Evolutionary conservation across 2,329 filamentous ascomycete species (phyloP).

Genomic region (Ramichloridium luteum): DNA sequence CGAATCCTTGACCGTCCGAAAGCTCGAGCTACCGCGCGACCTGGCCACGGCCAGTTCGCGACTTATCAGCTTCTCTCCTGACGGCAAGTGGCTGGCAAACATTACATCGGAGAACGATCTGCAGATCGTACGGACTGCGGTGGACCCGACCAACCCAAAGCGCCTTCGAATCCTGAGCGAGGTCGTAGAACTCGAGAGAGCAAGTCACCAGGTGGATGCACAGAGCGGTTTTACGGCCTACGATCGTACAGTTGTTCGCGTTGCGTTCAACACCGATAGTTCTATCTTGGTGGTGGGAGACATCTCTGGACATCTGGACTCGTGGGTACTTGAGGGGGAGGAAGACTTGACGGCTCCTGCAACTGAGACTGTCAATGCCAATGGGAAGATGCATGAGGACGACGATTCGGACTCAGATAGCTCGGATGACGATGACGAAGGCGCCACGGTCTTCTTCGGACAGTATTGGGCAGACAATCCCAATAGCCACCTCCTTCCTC

Average conservation of each 20-base stretch:
- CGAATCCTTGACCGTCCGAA: constrained; percentile 50
- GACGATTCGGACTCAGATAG: constrained; percentile 20
- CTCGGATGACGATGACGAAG: constrained; percentile 38
- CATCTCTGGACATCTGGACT: constrained; percentile 74
- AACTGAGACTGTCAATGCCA: constrained; percentile 23
- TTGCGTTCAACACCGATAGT: constrained; percentile 70
- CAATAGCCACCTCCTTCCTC: constrained; percentile 36
- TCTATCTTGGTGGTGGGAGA: constrained; percentile 68
- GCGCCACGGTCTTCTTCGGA: constrained; percentile 41
- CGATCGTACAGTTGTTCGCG: constrained; percentile 59
- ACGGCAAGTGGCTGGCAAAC: constrained; percentile 56
- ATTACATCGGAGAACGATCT: constrained; percentile 35
- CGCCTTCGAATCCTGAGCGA: constrained; percentile 27
- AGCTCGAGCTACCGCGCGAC: constrained; percentile 50
- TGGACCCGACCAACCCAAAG: constrained; percentile 29
- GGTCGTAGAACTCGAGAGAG: constrained; percentile 28
- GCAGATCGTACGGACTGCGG: constrained; percentile 35
- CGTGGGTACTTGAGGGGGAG: constrained; percentile 59
- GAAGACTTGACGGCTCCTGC: constrained; percentile 37
- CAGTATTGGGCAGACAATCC: constrained; percentile 68
- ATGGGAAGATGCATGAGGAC: constrained; percentile 18
- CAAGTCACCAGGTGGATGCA: constrained; percentile 11
- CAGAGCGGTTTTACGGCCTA: constrained; percentile 51
- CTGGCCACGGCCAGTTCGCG: constrained; percentile 54
- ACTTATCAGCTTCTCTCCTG: constrained; percentile 55